A percentile compares a stretch with the other conserved stretches of the same genome.
phyloP scores from a whole-genome alignment of 208 protist species.

The Phytomonas sp. region DNA sequence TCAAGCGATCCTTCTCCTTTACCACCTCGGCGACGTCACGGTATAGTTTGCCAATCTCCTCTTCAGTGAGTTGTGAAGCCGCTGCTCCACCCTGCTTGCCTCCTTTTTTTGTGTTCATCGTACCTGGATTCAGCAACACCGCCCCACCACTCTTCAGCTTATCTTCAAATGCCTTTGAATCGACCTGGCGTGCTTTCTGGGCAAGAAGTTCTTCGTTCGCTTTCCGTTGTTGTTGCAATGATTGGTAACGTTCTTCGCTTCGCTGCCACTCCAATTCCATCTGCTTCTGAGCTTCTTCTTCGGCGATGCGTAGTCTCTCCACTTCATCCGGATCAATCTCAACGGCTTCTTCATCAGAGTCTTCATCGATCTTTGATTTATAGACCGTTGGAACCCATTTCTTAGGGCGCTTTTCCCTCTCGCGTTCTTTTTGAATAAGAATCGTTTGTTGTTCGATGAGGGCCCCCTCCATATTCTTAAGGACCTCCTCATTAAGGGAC shows the following conservation, averaged over 20 bases:
- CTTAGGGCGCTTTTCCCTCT: constrained; percentile 49
- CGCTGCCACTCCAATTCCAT: constrained; percentile 31
- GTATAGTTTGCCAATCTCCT: constrained; percentile 46
- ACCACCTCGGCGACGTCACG: constrained; percentile 37
- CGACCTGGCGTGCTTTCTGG: constrained; percentile 48
- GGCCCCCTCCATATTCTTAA: constrained; percentile 30
- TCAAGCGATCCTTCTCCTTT: constrained; percentile 62
- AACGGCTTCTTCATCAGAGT: constrained; percentile 32
- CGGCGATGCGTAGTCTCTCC: constrained; percentile 15
- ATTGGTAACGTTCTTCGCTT: constrained; percentile 38
- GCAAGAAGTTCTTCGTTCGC: constrained; percentile 52
- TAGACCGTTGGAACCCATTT: constrained; percentile 20
- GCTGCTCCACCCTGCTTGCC: constrained; percentile 29
- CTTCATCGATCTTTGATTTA: constrained; percentile 38
- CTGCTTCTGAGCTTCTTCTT: constrained; percentile 26
- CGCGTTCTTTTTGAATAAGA: constrained; percentile 54
- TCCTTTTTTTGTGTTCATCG: constrained; percentile 29
- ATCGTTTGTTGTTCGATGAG: constrained; percentile 44
- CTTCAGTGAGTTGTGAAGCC: constrained; percentile 26
- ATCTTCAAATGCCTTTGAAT: constrained; percentile 42
- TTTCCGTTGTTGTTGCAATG: constrained; percentile 41
- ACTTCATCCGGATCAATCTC: constrained; percentile 28
- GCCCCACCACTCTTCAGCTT: constrained; percentile 42
- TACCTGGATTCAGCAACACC: constrained; percentile 56
- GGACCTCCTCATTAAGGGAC: constrained; percentile 26